Evolutionary conservation across 306 rosid genomes (phyloP).

Genomic region (Pyrus pyrifolia): DNA sequence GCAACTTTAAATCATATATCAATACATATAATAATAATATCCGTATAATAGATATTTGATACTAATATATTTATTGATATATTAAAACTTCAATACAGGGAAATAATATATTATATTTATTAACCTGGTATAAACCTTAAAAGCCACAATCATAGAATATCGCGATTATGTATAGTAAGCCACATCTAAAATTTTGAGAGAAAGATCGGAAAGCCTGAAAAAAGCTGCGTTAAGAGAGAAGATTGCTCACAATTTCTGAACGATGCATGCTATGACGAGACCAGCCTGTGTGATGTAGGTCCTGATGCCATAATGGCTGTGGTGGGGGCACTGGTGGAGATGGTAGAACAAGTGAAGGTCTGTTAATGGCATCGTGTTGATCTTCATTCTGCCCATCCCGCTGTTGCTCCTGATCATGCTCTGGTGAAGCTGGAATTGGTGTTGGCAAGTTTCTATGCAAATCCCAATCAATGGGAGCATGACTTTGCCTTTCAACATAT

Average conservation of each 20-base stretch:
- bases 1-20: background rate
- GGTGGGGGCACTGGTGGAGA: slow-evolving; percentile 99
- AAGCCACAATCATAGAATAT: background rate
- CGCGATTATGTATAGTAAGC: background rate
- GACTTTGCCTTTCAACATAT: slow-evolving; percentile 93
- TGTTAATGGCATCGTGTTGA: slow-evolving; percentile 63
- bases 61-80: background rate
- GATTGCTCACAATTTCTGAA: slow-evolving; percentile 76
- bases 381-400: slow-evolving; percentile 65
- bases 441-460: slow-evolving; percentile 82
- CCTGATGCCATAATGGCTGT: slow-evolving; percentile 96
- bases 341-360: slow-evolving; percentile 77
- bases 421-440: slow-evolving; percentile 62
- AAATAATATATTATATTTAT: too few species aligned
- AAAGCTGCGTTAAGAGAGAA: background rate
- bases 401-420: slow-evolving; percentile 62
- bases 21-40: background rate
- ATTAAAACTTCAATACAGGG: background rate
- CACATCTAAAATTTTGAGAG: background rate
- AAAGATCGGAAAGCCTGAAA: background rate
- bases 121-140: background rate
- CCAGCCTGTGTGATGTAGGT: slow-evolving; percentile 90
- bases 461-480: slow-evolving; percentile 97
- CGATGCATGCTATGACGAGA: slow-evolving; percentile 96
- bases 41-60: background rate